phyloP scores from a whole-genome alignment of 768 basidiomycete genomes.

The Rhodotorula graminis region DNA sequence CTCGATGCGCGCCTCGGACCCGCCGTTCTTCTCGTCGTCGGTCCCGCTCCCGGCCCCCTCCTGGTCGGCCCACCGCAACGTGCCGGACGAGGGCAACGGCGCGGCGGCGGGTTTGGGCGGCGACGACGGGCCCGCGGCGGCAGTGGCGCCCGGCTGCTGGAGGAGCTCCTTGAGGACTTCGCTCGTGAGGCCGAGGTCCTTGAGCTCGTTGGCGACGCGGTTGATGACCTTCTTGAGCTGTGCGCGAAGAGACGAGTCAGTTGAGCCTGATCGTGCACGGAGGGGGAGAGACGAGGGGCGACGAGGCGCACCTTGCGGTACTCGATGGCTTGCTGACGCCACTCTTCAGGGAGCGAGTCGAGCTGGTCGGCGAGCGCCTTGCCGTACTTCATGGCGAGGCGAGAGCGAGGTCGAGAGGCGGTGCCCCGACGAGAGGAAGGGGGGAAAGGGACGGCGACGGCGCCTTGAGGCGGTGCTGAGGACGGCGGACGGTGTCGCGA shows the following conservation, averaged over 20 bases:
- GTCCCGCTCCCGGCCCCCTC: neutral
- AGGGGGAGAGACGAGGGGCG: neutral
- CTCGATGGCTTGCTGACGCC: constrained; percentile 72
- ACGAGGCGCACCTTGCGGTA: constrained; percentile 62
- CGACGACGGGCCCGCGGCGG: neutral
- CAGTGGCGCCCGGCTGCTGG: neutral
- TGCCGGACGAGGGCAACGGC: neutral
- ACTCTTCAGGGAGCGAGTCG: constrained; percentile 64
- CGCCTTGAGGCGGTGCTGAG: no score
- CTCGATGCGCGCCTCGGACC: neutral
- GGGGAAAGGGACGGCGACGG: no score
- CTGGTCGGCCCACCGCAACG: neutral
- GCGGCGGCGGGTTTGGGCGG: neutral
- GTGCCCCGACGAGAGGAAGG: neutral
- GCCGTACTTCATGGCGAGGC: constrained; percentile 48
- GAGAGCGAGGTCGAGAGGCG: neutral
- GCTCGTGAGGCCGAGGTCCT: constrained; percentile 59
- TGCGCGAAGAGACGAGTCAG: neutral
- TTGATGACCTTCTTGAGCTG: constrained; percentile 90
- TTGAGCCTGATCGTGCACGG: neutral
- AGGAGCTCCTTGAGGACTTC: constrained; percentile 51
- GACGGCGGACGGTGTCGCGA: neutral
- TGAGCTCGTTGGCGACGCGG: constrained; percentile 70
- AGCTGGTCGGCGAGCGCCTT: constrained; percentile 49
- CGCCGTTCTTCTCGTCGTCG: constrained; percentile 3